These are phyloP conservation scores for Urochloa ruziziensis DNA, from an alignment of 176 grass and related monocot genomes.

Conservation along the genomic window DNA sequence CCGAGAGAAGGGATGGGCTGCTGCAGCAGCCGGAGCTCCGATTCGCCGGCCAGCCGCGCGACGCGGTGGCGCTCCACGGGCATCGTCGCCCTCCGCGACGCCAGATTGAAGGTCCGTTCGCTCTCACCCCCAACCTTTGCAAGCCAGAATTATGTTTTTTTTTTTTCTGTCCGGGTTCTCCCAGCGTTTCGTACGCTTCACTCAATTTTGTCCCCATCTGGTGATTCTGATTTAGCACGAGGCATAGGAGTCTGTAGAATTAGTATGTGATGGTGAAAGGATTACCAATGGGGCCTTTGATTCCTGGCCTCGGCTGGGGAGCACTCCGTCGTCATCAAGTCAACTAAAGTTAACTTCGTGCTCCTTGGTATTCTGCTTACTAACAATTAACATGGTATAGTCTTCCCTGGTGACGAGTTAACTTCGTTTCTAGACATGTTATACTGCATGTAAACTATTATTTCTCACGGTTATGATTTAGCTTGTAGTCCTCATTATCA, in stretches of 20 bases:
- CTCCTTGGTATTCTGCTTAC: neutral
- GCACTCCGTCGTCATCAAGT: neutral
- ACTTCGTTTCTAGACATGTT: conserved; percentile 3
- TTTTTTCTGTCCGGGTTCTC: neutral
- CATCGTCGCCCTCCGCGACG: conserved; percentile 86
- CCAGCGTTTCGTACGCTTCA: neutral
- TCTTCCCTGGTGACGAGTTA: neutral
- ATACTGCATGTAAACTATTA: neutral
- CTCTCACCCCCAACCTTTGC: neutral
- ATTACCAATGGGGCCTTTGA: neutral
- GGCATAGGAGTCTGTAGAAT: neutral
- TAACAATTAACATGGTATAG: neutral
- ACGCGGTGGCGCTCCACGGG: conserved; percentile 79
- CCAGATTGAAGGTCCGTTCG: conserved; percentile 68
- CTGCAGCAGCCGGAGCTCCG: conserved; percentile 63
- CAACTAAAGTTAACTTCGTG: neutral
- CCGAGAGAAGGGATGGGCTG: conserved; percentile 62
- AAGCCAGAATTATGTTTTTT: neutral
- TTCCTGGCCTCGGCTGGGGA: neutral
- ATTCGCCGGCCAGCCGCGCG: conserved; percentile 68
- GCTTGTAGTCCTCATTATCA: neutral
- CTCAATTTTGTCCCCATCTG: neutral
- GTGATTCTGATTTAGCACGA: neutral
- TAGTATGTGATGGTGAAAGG: neutral
- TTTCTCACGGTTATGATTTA: neutral